phyloP scores from a whole-genome alignment of 2,329 filamentous ascomycete species.

The Penicillium olsonii region DNA sequence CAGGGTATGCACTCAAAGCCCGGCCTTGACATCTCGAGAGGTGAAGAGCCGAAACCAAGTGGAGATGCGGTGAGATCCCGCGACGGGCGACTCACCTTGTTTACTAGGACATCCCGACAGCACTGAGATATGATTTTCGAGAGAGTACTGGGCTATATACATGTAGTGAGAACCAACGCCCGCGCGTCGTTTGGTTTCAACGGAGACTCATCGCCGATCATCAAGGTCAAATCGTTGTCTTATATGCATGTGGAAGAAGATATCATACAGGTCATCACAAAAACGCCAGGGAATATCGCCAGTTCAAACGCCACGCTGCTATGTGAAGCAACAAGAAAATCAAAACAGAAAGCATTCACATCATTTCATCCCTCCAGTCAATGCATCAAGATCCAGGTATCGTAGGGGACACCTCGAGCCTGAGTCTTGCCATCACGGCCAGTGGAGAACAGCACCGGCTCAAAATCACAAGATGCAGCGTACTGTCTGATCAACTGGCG shows the following conservation, averaged over 20 bases:
- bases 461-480: constrained; percentile 43
- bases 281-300: constrained; percentile 5
- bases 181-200: too few relatives aligned
- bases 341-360: neutral
- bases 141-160: too few relatives aligned
- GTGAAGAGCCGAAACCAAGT: neutral
- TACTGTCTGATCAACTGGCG: constrained; percentile 47
- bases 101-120: too few relatives aligned
- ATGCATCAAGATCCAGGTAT: constrained; percentile 41
- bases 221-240: neutral
- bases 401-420: constrained; percentile 41
- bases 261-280: neutral
- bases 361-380: neutral
- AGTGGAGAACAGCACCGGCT: constrained; percentile 37
- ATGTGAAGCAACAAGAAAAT: neutral
- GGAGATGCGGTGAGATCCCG: neutral
- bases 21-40: constrained; percentile 2
- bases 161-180: too few relatives aligned
- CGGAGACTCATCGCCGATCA: neutral
- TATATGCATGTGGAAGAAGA: neutral
- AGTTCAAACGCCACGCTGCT: constrained; percentile 1
- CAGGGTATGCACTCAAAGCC: constrained; percentile 2
- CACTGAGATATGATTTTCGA: too few relatives aligned
- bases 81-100: too few relatives aligned
- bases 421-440: constrained; percentile 30